Percentiles rank a stretch among this genome's conserved stretches.
Conservation (phyloP, 164 flowering plant genomes). For the Litsea cubeba region DNA sequence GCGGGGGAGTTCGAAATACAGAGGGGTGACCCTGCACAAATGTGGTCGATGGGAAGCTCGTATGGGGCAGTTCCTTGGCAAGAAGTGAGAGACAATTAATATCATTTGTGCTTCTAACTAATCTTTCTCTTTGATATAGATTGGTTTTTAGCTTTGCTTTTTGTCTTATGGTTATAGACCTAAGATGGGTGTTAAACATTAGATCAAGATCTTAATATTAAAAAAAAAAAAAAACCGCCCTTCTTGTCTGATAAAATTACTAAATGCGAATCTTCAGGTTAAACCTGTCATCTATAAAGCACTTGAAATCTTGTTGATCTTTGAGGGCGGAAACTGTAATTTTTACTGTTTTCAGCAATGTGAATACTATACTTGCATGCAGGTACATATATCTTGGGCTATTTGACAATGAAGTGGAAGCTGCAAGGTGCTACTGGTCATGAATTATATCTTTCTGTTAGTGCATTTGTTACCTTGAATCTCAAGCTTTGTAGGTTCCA, state of each 20-base stretch:
- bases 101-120: no score
- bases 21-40: slow-evolving; percentile 78
- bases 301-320: background rate
- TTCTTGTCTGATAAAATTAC: background rate
- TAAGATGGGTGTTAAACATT: no score
- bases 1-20: slow-evolving; percentile 73
- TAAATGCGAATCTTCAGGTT: background rate
- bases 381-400: slow-evolving; percentile 98
- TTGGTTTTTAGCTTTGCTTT: no score
- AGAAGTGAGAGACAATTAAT: slow-evolving; percentile 51
- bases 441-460: slow-evolving; percentile 41
- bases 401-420: slow-evolving; percentile 90
- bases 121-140: no score
- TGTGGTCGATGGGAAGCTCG: slow-evolving; percentile 93
- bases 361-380: slow-evolving; percentile 54
- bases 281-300: background rate
- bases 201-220: no score
- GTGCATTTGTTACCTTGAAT: slow-evolving; percentile 26
- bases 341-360: slow-evolving; percentile 20
- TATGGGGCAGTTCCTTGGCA: slow-evolving; percentile 83
- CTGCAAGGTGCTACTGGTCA: slow-evolving; percentile 84
- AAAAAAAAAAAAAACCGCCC: no score
- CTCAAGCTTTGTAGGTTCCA: slow-evolving; percentile 32
- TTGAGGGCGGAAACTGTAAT: slow-evolving; percentile 1
- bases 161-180: no score